Conservation (phyloP, 495 filamentous ascomycete species). For the Polyplosphaeria fusca region DNA sequence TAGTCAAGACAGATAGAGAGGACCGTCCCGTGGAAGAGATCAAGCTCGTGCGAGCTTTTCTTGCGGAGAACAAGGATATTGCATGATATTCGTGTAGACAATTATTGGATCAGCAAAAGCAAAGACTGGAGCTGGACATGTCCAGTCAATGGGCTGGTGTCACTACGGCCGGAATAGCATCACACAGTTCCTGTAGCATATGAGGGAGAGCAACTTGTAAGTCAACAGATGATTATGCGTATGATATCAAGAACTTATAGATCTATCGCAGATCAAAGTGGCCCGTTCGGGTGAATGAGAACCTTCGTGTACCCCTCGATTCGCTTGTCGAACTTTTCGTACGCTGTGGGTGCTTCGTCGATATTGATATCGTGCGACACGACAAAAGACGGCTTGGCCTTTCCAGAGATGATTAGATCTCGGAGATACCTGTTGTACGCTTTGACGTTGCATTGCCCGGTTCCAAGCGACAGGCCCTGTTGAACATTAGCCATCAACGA, state of each 20-base stretch:
- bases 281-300: constrained; percentile 40
- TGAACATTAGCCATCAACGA: constrained; percentile 1
- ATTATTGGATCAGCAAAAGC: too few relatives aligned
- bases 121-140: too few relatives aligned
- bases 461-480: constrained; percentile 49
- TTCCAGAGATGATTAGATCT: constrained; percentile 57
- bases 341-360: constrained; percentile 60
- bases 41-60: constrained; percentile 68
- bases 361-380: constrained; percentile 55
- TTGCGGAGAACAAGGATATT: constrained; percentile 54
- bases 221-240: too few relatives aligned
- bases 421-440: constrained; percentile 56
- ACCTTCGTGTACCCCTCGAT: constrained; percentile 53
- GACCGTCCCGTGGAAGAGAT: constrained; percentile 82
- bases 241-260: constrained; percentile 37
- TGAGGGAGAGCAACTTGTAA: too few relatives aligned
- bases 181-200: too few relatives aligned
- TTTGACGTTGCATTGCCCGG: constrained; percentile 61
- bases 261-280: constrained; percentile 10
- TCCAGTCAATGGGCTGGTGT: too few relatives aligned
- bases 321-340: constrained; percentile 66
- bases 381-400: constrained; percentile 57
- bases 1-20: constrained; percentile 78
- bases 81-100: too few relatives aligned
- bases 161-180: too few relatives aligned